Conservation (phyloP, 148 eudicot genomes). For the Euryodendron excelsum region DNA sequence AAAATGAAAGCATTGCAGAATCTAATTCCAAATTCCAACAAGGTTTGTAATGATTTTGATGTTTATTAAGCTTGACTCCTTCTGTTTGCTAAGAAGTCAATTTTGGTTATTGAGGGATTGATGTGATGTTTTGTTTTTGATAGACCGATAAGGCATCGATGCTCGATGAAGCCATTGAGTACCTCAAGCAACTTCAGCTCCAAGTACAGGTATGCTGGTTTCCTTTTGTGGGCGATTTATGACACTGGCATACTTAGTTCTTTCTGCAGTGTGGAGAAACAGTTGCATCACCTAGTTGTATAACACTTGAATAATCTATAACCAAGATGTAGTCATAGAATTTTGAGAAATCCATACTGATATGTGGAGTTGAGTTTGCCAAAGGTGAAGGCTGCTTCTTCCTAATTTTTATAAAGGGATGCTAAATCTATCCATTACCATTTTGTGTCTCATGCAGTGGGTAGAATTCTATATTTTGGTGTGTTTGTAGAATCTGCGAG, state of each 20-base stretch:
- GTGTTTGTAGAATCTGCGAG: too few species aligned
- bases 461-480: not conserved
- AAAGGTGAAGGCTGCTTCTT: too few species aligned
- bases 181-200: conserved; percentile 92
- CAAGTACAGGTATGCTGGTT: conserved; percentile 69
- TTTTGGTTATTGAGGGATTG: not conserved
- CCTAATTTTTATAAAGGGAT: too few species aligned
- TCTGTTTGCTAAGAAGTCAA: too few species aligned
- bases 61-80: not conserved
- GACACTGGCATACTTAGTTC: not conserved
- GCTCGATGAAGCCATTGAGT: conserved; percentile 97
- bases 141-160: conserved; percentile 97
- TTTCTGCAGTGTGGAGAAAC: too few species aligned
- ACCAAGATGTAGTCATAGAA: too few species aligned
- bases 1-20: conserved; percentile 95
- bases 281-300: too few species aligned
- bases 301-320: too few species aligned
- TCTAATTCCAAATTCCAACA: conserved; percentile 87
- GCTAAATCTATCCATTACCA: not conserved
- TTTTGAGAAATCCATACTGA: too few species aligned
- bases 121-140: conserved; percentile 10
- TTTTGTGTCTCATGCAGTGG: not conserved
- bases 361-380: too few species aligned
- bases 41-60: conserved; percentile 35
- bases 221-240: not conserved